Conservation (phyloP, 2,329 filamentous ascomycete species). For the Bimuria novae-zelandiae region DNA sequence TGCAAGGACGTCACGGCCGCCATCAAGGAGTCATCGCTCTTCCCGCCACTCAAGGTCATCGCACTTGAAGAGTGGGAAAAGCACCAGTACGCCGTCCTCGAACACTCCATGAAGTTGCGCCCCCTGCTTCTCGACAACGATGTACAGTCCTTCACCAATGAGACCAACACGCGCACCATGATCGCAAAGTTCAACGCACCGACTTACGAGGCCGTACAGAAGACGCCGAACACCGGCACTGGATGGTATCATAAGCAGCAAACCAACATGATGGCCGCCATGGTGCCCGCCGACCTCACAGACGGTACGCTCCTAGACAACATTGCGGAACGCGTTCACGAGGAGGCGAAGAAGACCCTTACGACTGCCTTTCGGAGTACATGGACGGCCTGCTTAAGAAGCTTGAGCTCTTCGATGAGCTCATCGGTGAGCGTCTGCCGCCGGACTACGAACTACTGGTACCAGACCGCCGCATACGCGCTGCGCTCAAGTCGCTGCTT, state of each 20-base stretch:
- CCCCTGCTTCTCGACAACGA: background rate
- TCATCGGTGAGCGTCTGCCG: conserved; percentile 12
- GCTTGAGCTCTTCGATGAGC: conserved; percentile 11
- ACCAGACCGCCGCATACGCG: background rate
- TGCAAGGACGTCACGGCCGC: background rate
- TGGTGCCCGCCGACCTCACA: conserved; percentile 6
- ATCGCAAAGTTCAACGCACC: conserved; percentile 6
- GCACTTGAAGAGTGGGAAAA: conserved; percentile 14
- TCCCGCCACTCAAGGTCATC: background rate
- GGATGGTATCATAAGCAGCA: background rate
- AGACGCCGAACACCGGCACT: background rate
- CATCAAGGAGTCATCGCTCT: conserved; percentile 6
- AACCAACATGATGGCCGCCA: background rate
- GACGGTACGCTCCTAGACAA: background rate
- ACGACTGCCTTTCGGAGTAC: conserved; percentile 3
- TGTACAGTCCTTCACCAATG: conserved; percentile 12
- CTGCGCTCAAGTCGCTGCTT: background rate
- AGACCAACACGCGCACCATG: conserved; percentile 17
- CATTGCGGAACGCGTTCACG: background rate
- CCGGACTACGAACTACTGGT: conserved; percentile 6
- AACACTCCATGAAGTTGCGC: background rate
- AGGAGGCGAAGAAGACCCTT: background rate
- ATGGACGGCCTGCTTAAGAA: background rate
- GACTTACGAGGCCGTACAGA: conserved; percentile 3
- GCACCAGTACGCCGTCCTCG: background rate